A percentile compares a stretch with the other conserved stretches of the same genome.
Evolutionary conservation across 2,329 filamentous ascomycete genomes (phyloP).

Genomic region (Fusarium xylarioides): DNA sequence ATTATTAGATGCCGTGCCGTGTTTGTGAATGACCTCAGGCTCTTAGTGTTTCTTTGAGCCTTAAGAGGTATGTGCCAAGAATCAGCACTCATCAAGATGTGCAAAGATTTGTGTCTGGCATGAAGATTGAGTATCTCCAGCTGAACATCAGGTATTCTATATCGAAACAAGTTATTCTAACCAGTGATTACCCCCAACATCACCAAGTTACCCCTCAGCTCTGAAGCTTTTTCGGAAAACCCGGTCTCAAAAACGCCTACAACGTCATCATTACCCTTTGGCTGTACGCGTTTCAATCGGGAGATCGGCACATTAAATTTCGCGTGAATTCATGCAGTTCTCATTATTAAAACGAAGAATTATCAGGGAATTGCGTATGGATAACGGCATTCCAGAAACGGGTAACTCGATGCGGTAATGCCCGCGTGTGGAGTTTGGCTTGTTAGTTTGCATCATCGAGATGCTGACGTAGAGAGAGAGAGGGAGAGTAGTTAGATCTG

Average conservation of each 20-base stretch:
- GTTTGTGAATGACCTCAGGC: background rate
- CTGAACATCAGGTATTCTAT: background rate
- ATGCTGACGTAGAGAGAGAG: conserved; percentile 20
- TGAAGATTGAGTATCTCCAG: background rate
- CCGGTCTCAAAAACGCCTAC: background rate
- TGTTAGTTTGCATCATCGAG: conserved; percentile 39
- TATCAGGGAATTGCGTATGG: conserved; percentile 16
- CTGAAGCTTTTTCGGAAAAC: conserved; percentile 1
- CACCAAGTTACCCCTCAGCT: background rate
- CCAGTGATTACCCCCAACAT: background rate
- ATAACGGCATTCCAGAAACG: conserved; percentile 15
- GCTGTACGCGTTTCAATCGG: background rate
- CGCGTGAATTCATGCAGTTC: background rate
- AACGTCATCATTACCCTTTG: conserved; percentile 30
- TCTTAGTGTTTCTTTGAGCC: background rate
- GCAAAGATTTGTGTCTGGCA: background rate
- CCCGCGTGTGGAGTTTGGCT: conserved; percentile 6
- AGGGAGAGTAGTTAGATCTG: background rate
- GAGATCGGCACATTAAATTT: conserved; percentile 23
- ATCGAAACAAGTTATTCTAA: background rate
- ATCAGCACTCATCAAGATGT: background rate
- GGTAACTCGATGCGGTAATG: conserved; percentile 8
- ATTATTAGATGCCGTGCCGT: background rate
- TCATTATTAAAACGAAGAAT: background rate
- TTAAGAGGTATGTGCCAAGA: background rate